phyloP scores from a whole-genome alignment of 176 grass and related monocot genomes.

The Musa itinerans region DNA sequence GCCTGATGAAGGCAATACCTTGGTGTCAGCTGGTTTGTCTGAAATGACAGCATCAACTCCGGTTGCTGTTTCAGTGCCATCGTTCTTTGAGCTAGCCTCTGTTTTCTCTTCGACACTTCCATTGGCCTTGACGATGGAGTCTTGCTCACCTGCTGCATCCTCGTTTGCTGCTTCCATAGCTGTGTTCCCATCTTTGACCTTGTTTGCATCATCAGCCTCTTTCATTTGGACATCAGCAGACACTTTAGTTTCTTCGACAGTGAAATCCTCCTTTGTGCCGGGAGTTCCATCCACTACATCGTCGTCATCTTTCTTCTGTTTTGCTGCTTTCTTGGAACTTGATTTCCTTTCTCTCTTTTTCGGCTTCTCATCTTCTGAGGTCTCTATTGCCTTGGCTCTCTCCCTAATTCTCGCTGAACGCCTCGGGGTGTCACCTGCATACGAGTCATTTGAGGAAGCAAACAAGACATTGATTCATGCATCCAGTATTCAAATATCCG shows the following conservation, averaged over 20 bases:
- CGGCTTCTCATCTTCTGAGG: slow-evolving; percentile 63
- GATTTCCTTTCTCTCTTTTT: slow-evolving; percentile 34
- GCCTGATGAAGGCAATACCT: background rate
- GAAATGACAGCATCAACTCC: background rate
- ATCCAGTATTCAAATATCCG: background rate
- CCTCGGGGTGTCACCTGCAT: slow-evolving; percentile 83
- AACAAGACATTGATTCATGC: background rate
- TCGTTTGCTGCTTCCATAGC: slow-evolving; percentile 14
- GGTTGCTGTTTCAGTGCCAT: slow-evolving; percentile 16
- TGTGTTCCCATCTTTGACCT: slow-evolving; percentile 10
- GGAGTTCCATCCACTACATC: background rate
- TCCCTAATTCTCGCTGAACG: slow-evolving; percentile 87
- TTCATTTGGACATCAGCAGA: slow-evolving; percentile 40
- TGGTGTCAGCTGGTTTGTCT: background rate
- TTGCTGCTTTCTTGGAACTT: slow-evolving; percentile 32
- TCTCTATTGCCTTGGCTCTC: slow-evolving; percentile 65
- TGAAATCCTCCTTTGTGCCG: background rate
- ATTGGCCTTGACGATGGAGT: background rate
- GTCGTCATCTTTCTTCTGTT: slow-evolving; percentile 36
- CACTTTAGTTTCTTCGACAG: slow-evolving; percentile 27
- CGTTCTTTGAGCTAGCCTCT: slow-evolving; percentile 21
- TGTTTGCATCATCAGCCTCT: slow-evolving; percentile 40
- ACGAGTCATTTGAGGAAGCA: slow-evolving; percentile 18
- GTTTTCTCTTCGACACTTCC: slow-evolving; percentile 15
- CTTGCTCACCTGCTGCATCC: background rate